Evolutionary conservation across 2,329 filamentous ascomycete species (phyloP).

Genomic region (Fusarium graminum): DNA sequence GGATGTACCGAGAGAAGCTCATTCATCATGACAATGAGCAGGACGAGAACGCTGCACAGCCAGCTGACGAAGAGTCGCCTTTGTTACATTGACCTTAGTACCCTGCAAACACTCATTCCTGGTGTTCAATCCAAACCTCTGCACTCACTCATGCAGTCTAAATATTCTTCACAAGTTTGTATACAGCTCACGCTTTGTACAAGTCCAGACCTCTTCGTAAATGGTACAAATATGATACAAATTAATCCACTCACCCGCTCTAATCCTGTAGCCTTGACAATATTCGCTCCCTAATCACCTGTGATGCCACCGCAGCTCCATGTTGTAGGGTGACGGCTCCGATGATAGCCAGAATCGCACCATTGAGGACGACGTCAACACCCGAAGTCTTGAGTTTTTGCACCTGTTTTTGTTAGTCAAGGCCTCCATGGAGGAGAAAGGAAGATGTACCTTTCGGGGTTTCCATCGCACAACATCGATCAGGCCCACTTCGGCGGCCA

Average conservation of each 20-base stretch:
- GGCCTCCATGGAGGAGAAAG: not conserved
- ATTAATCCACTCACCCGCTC: slow-evolving; percentile 38
- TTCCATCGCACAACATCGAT: slow-evolving; percentile 87
- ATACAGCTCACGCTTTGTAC: slow-evolving; percentile 45
- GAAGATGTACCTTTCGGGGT: slow-evolving; percentile 76
- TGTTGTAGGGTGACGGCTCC: slow-evolving; percentile 91
- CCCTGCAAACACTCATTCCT: slow-evolving; percentile 10
- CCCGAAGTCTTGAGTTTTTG: slow-evolving; percentile 80
- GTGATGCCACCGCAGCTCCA: slow-evolving; percentile 81
- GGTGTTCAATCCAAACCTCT: slow-evolving; percentile 19
- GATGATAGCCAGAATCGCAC: slow-evolving; percentile 85
- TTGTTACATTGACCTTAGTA: slow-evolving; percentile 47
- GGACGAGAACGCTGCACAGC: slow-evolving; percentile 25
- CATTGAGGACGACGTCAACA: slow-evolving; percentile 78
- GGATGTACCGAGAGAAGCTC: slow-evolving; percentile 57
- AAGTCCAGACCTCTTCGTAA: slow-evolving; percentile 47
- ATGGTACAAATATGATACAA: slow-evolving; percentile 51
- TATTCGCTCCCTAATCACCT: slow-evolving; percentile 81
- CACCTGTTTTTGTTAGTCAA: slow-evolving; percentile 57
- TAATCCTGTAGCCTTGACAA: slow-evolving; percentile 58
- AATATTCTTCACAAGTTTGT: slow-evolving; percentile 41
- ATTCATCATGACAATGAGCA: slow-evolving; percentile 45
- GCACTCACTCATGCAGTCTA: slow-evolving; percentile 32
- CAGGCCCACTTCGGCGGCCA: slow-evolving; percentile 80
- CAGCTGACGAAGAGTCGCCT: slow-evolving; percentile 53